Conservation (phyloP, 495 filamentous ascomycete genomes). For the Penicillium simplicissimum region DNA sequence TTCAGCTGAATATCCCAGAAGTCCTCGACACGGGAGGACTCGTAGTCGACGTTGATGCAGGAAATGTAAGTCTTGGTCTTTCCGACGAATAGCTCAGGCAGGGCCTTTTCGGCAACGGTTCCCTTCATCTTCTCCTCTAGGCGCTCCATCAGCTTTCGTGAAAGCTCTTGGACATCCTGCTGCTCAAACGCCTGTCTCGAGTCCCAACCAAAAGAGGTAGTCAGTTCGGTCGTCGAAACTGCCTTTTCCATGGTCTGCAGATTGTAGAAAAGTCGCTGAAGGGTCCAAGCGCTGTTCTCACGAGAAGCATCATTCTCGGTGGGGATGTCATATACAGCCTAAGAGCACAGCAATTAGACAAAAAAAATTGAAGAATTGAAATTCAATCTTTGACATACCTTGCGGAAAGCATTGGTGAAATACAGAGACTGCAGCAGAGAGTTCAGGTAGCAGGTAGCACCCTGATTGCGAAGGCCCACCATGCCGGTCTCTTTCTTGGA, state of each 20-base stretch:
- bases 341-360: background rate
- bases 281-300: constrained; percentile 86
- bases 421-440: constrained; percentile 95
- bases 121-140: constrained; percentile 98
- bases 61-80: constrained; percentile 98
- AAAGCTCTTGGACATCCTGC: constrained; percentile 97
- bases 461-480: constrained; percentile 96
- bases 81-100: constrained; percentile 88
- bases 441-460: constrained; percentile 97
- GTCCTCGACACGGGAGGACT: constrained; percentile 91
- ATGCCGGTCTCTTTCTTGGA: constrained; percentile 98
- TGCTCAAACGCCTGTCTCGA: constrained; percentile 98
- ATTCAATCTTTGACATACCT: constrained; percentile 52
- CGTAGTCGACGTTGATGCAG: constrained; percentile 97
- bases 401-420: constrained; percentile 96
- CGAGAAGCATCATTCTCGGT: constrained; percentile 79
- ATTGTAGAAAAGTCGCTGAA: constrained; percentile 93
- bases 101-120: constrained; percentile 87
- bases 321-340: constrained; percentile 96
- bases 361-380: too few relatives aligned
- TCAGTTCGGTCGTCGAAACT: constrained; percentile 89
- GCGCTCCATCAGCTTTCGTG: constrained; percentile 92
- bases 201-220: constrained; percentile 96
- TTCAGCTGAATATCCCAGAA: constrained; percentile 99
- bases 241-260: constrained; percentile 80